Evolutionary conservation across 2,329 filamentous ascomycete genomes (phyloP), one percentile per base, ranked within the genome.

Genomic region (Dryadomyces sulphureus): DNA sequence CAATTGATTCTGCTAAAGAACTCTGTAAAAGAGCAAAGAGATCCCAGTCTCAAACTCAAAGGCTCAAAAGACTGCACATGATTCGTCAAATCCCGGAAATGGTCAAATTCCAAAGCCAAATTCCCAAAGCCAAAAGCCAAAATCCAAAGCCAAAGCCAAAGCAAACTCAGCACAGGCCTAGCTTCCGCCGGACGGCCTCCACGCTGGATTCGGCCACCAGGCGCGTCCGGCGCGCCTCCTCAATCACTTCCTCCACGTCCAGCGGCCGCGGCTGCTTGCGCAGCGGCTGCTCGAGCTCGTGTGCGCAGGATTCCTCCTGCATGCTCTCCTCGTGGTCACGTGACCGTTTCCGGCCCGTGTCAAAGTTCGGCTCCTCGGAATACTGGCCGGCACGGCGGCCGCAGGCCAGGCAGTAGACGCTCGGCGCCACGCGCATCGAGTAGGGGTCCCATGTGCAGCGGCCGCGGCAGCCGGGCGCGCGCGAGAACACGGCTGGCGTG

Each of bases 181-280:
- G 55, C 64, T 77, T 77, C 52, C 64, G 61, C 54, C 64, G 61
- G 59, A 68, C 59, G 32, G 67, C 62, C 48, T 71, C 68, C 43
- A 73, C 68, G 36, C 36, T 39, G 38, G 62, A 60, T 11, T 72
- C 68, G 25, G 61, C 63, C 2, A 55, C 58, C 17, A 60, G 39
- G 43, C 63, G 59, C 8, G 62, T 62, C 45, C 58, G 56, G 35
- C 66, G 56, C 8, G 65, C 68, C 45, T 67, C 65, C 44, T 64
- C 64, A 40, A 63, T 53, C 47, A 74, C 66, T 51, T 74, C 66
- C 32, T 73, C 67, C 53, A 73, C 67, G 8, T 62, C 62, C 57
- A 64, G 11, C 16, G 27, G 27, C 11, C 27, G 27, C 16, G 27
- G 4, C 27, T 32, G 27, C 27, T 32, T 32, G 27, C 27, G 27